Evolutionary conservation across 208 protist species (phyloP).

Genomic region (Trypanosoma theileri): DNA sequence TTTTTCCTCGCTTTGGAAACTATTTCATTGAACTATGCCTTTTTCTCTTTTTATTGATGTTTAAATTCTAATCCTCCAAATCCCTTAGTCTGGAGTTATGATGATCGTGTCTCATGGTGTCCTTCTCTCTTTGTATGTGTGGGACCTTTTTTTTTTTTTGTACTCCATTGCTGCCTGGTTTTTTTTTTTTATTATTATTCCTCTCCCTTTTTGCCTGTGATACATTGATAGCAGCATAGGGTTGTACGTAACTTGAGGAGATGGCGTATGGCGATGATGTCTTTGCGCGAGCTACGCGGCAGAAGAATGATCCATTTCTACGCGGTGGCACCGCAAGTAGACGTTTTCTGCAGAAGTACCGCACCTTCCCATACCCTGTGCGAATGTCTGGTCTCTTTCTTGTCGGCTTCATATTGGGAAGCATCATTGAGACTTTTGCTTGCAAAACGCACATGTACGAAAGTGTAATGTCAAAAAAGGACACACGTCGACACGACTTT

Average conservation of each 20-base stretch:
- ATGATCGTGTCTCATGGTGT: not conserved
- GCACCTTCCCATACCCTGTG: constrained; percentile 52
- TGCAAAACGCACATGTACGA: constrained; percentile 85
- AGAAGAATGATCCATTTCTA: constrained; percentile 47
- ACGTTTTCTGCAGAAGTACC: constrained; percentile 52
- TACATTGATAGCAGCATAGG: no score
- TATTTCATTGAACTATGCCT: no score
- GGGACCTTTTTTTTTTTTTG: constrained; percentile 17
- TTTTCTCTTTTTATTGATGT: no score
- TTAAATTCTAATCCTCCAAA: no score
- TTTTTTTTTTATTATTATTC: constrained; percentile 21
- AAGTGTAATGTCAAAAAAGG: constrained; percentile 81
- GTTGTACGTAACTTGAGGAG: constrained; percentile 1
- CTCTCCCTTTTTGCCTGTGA: no score
- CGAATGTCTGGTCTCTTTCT: constrained; percentile 61
- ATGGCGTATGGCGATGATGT: constrained; percentile 21
- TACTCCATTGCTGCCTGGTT: constrained; percentile 10
- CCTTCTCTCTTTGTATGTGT: constrained; percentile 6
- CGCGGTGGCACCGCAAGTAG: constrained; percentile 46
- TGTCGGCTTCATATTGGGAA: constrained; percentile 54
- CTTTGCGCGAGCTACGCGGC: constrained; percentile 18
- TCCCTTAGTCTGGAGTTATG: no score
- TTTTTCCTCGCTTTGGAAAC: no score
- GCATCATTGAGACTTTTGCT: constrained; percentile 71
- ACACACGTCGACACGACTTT: constrained; percentile 70